Evolutionary conservation across 2,329 filamentous ascomycete genomes (phyloP), one percentile per base, ranked within the genome.

Genomic region (Bipolaris bicolor): DNA sequence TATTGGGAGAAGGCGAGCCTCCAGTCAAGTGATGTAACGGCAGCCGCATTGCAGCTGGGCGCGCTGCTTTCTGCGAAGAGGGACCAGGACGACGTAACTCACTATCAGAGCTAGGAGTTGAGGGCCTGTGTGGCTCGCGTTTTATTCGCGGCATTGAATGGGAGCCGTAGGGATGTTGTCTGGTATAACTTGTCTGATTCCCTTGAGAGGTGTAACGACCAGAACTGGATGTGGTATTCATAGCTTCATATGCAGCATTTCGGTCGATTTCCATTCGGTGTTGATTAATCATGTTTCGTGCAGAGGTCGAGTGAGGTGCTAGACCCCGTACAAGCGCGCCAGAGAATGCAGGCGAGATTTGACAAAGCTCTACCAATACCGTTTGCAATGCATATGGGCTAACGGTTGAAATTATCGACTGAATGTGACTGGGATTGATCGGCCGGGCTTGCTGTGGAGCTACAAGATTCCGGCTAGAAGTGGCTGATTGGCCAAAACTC

Each of bases 261-360:
- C 52, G 55, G 36, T 51, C 48, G 16, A 55, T 55, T n/a, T 49
- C 52, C 15, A 37, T 37, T 37, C 44, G 51, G 49, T 58, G 63
- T 24, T 53, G 48, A 9, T 57, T 57, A 7, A 66, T 60, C n/a
- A 66, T 54, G 3, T 46, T 34, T 36, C 67, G 66, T 3, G 72
- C 73, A 55, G 61, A 70, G 2, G 61, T 55, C 11, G 73, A 75
- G 39, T 71, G 58, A 16, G 64, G 68, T n/a, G 66, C 66, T 20
- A 76, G 64, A n/a, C 70, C 71, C 29, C 73, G 69, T 22, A 62
- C 69, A 16, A 75, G 57, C 7, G 73, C 73, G 5, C 72, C 71
- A 33, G 67, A 69, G 7, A 76, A 61, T 11, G 71, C 70, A 5
- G 72, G 71, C 3, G 73, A 76, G 4, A 64, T 36, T 26, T 66